Evolutionary conservation across 2,329 filamentous ascomycete genomes (phyloP).

Genomic region (Penicillium janthinellum): DNA sequence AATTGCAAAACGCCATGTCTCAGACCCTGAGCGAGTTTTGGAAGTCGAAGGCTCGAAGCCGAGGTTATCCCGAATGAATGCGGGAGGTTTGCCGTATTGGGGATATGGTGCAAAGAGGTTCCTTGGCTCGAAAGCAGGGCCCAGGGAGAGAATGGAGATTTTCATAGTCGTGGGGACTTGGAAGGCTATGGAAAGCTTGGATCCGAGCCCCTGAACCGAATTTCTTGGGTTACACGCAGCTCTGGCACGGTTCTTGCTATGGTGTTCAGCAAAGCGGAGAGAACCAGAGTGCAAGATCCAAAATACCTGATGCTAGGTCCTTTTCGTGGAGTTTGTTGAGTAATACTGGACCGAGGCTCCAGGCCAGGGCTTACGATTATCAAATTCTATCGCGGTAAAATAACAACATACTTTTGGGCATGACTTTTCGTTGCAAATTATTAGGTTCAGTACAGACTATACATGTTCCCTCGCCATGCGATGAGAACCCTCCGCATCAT

Average conservation of each 20-base stretch:
- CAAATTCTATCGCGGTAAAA: neutral
- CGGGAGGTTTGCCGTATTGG: too few species aligned
- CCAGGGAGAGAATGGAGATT: neutral
- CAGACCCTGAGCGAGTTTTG: neutral
- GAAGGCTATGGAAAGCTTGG: neutral
- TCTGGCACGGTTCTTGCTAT: neutral
- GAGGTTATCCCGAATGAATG: too few species aligned
- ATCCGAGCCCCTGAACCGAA: neutral
- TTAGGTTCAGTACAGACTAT: conserved; percentile 9
- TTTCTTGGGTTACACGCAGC: neutral
- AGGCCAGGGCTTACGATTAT: neutral
- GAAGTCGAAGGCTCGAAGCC: neutral
- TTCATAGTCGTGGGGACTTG: neutral
- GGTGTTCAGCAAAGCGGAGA: too few species aligned
- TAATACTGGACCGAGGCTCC: neutral
- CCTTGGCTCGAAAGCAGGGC: neutral
- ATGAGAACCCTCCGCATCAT: conserved; percentile 14
- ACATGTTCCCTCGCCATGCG: conserved; percentile 23
- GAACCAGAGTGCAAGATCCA: too few species aligned
- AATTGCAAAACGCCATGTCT: neutral
- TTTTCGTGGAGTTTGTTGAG: too few species aligned
- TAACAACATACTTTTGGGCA: neutral
- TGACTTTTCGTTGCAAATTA: neutral
- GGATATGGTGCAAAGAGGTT: too few species aligned
- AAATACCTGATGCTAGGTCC: too few species aligned